Conservation (phyloP, 352 stramenopile species). For the Pythium oligandrum region DNA sequence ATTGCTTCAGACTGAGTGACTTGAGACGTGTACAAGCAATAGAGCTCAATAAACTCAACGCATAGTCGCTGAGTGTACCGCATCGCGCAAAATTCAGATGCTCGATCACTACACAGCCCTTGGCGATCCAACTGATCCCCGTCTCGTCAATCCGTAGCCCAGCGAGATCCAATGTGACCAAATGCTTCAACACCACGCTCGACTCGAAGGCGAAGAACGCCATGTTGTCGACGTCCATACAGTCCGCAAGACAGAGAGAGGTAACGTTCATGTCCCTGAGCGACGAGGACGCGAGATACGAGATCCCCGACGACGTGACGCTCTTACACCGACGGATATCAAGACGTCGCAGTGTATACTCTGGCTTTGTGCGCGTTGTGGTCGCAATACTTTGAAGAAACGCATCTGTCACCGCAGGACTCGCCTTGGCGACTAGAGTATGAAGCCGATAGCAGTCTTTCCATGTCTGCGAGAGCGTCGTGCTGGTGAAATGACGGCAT, state of each 20-base stretch:
- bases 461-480: conserved; percentile 48
- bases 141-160: conserved; percentile 57
- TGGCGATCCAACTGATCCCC: conserved; percentile 62
- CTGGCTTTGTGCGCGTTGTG: conserved; percentile 29
- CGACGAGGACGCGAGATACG: conserved; percentile 37
- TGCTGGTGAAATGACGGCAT: conserved; percentile 51
- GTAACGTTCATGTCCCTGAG: conserved; percentile 26
- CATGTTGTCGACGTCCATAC: conserved; percentile 57
- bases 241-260: conserved; percentile 42
- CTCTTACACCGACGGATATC: conserved; percentile 63
- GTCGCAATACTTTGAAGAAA: conserved; percentile 52
- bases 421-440: conserved; percentile 34
- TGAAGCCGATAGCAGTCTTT: conserved; percentile 50
- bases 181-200: conserved; percentile 21
- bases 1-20: conserved; percentile 46
- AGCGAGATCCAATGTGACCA: conserved; percentile 34
- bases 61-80: conserved; percentile 47
- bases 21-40: conserved; percentile 23
- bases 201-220: conserved; percentile 72
- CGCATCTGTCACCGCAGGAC: conserved; percentile 40
- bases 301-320: conserved; percentile 55
- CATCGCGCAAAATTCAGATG: conserved; percentile 48
- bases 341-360: conserved; percentile 23
- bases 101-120: conserved; percentile 38
- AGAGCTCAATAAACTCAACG: conserved; percentile 43